Conservation (phyloP, 1,139 yeast genomes). For the Scheffersomyces illinoinensis region DNA sequence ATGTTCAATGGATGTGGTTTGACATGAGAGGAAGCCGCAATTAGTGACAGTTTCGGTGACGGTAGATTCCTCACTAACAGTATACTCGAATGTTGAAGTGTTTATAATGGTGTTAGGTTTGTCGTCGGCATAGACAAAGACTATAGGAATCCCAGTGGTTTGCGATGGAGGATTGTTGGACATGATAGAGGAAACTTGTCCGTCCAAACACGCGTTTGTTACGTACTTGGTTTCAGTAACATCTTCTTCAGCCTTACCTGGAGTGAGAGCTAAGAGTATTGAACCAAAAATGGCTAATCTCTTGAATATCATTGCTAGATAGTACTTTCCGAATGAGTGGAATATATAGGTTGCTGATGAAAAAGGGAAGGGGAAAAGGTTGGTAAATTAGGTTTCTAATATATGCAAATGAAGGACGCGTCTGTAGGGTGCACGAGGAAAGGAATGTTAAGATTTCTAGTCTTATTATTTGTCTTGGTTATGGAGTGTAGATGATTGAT, state of each 20-base stretch:
- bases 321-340: neutral
- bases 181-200: slow-evolving; percentile 22
- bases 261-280: slow-evolving; percentile 8
- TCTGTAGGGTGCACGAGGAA: neutral
- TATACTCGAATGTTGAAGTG: slow-evolving; percentile 12
- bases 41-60: slow-evolving; percentile 6
- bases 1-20: neutral
- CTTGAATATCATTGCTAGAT: slow-evolving; percentile 11
- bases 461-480: neutral
- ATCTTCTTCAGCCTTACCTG: slow-evolving; percentile 15
- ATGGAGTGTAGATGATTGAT: neutral
- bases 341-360: neutral
- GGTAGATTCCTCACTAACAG: slow-evolving; percentile 17
- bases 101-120: slow-evolving; percentile 2
- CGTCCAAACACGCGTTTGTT: slow-evolving; percentile 29
- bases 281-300: slow-evolving; percentile 13
- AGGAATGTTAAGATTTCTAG: neutral
- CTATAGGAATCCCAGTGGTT: slow-evolving; percentile 32
- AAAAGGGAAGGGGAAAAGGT: neutral
- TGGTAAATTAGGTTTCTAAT: neutral
- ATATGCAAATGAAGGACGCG: neutral
- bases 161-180: slow-evolving; percentile 22
- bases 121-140: slow-evolving; percentile 29
- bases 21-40: neutral
- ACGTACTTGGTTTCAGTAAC: slow-evolving; percentile 32